These are phyloP conservation scores for Thraustotheca clavata DNA, from an alignment of 352 stramenopile species.

Conservation along the genomic window DNA sequence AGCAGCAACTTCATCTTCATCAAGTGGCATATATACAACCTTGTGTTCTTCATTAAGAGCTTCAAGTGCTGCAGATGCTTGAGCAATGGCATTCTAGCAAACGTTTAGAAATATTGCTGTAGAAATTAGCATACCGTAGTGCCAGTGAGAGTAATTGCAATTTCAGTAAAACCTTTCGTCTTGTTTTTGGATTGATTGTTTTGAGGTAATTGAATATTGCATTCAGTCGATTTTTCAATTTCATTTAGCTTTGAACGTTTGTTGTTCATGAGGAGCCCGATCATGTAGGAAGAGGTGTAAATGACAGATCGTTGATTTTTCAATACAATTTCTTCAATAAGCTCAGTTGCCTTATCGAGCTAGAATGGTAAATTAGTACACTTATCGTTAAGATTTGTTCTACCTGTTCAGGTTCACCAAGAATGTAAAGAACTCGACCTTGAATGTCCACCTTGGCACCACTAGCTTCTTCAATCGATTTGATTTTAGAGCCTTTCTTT, in stretches of 20 bases:
- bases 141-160: slow-evolving; percentile 19
- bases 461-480: slow-evolving; percentile 51
- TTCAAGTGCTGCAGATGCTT: slow-evolving; percentile 29
- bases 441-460: slow-evolving; percentile 60
- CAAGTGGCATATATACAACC: slow-evolving; percentile 56
- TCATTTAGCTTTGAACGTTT: slow-evolving; percentile 71
- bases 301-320: slow-evolving; percentile 66
- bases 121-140: slow-evolving; percentile 16
- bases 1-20: slow-evolving; percentile 63
- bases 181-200: slow-evolving; percentile 17
- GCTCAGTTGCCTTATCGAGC: slow-evolving; percentile 37
- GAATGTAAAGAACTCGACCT: slow-evolving; percentile 46
- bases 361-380: background rate
- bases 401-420: slow-evolving; percentile 41
- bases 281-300: slow-evolving; percentile 47
- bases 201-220: slow-evolving; percentile 40
- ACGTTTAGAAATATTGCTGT: background rate
- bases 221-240: slow-evolving; percentile 47
- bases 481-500: slow-evolving; percentile 74
- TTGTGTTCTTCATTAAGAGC: slow-evolving; percentile 49
- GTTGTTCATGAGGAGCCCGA: slow-evolving; percentile 49
- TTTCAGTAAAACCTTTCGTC: background rate
- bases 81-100: slow-evolving; percentile 5
- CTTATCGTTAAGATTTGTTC: background rate
- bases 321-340: slow-evolving; percentile 60